Percentiles rank a stretch among this genome's conserved stretches.
Conservation (phyloP, 352 stramenopile genomes). For the Phytophthora podocarpi region DNA sequence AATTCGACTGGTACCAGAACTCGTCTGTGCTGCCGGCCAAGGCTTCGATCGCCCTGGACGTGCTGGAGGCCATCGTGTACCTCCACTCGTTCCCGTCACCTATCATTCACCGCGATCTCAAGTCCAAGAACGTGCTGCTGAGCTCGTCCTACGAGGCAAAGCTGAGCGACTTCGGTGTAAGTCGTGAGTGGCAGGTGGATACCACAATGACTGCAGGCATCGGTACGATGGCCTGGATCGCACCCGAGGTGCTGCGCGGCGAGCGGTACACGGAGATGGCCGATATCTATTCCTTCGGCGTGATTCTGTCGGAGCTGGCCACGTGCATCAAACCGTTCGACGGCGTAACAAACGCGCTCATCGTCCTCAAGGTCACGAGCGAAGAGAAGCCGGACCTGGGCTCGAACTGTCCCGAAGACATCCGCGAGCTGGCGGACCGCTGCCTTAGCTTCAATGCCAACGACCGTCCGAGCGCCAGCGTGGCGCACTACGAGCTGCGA, state of each 20-base stretch:
- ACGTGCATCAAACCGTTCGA: slow-evolving; percentile 75
- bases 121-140: slow-evolving; percentile 80
- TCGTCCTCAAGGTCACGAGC: slow-evolving; percentile 78
- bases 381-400: slow-evolving; percentile 70
- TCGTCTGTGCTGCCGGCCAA: slow-evolving; percentile 51
- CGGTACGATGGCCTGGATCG: slow-evolving; percentile 88
- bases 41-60: slow-evolving; percentile 69
- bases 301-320: slow-evolving; percentile 76
- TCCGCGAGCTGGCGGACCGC: slow-evolving; percentile 57
- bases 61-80: slow-evolving; percentile 82
- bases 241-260: slow-evolving; percentile 75
- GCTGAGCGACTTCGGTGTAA: slow-evolving; percentile 86
- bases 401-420: slow-evolving; percentile 65
- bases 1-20: slow-evolving; percentile 77
- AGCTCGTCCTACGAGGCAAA: slow-evolving; percentile 72
- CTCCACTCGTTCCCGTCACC: slow-evolving; percentile 83
- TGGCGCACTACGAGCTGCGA: slow-evolving; percentile 78
- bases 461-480: slow-evolving; percentile 72
- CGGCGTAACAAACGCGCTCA: slow-evolving; percentile 66
- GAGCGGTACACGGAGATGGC: slow-evolving; percentile 88
- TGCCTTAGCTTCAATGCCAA: slow-evolving; percentile 72
- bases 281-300: slow-evolving; percentile 88
- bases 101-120: slow-evolving; percentile 84
- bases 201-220: slow-evolving; percentile 83
- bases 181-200: slow-evolving; percentile 76